phyloP scores from a whole-genome alignment of 306 rosid genomes.

The Morella rubra region DNA sequence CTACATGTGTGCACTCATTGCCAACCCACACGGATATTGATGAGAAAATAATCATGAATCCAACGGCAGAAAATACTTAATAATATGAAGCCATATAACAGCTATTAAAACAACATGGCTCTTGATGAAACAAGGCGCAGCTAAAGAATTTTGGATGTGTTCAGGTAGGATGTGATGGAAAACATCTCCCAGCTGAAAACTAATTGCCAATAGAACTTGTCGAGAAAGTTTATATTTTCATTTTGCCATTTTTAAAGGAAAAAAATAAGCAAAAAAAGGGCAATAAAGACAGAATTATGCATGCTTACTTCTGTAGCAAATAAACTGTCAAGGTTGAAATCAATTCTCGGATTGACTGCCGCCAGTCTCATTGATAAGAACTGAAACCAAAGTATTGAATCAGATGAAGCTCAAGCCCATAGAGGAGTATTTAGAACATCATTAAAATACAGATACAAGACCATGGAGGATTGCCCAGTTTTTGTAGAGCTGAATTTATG shows the following conservation, averaged over 20 bases:
- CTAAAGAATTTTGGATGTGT: background rate
- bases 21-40: background rate
- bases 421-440: constrained; percentile 21
- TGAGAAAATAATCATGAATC: background rate
- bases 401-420: constrained; percentile 28
- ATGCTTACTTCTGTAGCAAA: constrained; percentile 72
- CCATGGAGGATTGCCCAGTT: constrained; percentile 20
- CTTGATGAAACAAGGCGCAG: background rate
- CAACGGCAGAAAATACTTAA: background rate
- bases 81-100: background rate
- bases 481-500: background rate
- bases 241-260: background rate
- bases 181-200: background rate
- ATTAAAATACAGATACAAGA: constrained; percentile 13
- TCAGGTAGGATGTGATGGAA: background rate
- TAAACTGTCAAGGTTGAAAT: constrained; percentile 72
- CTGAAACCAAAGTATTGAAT: constrained; percentile 48
- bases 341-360: constrained; percentile 81
- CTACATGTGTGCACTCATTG: background rate
- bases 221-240: background rate
- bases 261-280: background rate
- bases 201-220: background rate
- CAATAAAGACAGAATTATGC: constrained; percentile 7
- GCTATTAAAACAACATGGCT: background rate
- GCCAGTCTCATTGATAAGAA: constrained; percentile 94